Base-by-base conservation (phyloP, 1,139 yeast species). In the Lodderomyces theae region DNA sequence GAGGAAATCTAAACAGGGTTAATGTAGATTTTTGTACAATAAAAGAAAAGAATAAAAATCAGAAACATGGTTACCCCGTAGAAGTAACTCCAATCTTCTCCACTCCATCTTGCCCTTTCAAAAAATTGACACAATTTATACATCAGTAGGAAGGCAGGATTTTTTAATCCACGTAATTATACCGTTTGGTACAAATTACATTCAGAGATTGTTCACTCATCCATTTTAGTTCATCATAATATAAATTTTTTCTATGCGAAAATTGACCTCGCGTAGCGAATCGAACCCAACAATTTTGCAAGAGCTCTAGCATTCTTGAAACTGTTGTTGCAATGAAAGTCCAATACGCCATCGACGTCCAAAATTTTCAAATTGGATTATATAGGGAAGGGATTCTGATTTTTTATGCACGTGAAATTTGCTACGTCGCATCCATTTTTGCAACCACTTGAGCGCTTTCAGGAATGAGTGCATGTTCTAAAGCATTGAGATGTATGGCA, bases 121-220 rank as follows among this genome's bases (percentile, higher is more conserved):
- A n/a, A n/a, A n/a, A n/a, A n/a, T n/a, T n/a, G n/a, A n/a, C 7
- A 4, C 34, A 18, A 31, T 35, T 19, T 40, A 34, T 47, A 48
- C 48, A 35, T 70, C 76, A 71, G 76, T 69, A 71, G 77, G 76
- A 71, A 71, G 76, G 76, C 76, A 70, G 75, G 42, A 74, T 58
- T 69, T 64, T 67, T 57, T 71, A 71, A 71, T 71, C 77, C 55
- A 69, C 51, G 72, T 18, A 34, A 22, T n/a, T 54, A 53, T 33
- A 29, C 41, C 51, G 54, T 55, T 73, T 72, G 68, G 48, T 51
- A 71, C 58, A 51, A 47, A 46, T 22, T 31, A 34, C 53, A 64
- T 74, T 71, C 76, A 71, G 77, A 70, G 76, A 71, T 71, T 71
- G 77, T 71, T 71, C 77, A 71, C 45, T 21, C 76, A 71, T 70